phyloP scores from a whole-genome alignment of 352 stramenopile species.

The Pythium rishiriense region DNA sequence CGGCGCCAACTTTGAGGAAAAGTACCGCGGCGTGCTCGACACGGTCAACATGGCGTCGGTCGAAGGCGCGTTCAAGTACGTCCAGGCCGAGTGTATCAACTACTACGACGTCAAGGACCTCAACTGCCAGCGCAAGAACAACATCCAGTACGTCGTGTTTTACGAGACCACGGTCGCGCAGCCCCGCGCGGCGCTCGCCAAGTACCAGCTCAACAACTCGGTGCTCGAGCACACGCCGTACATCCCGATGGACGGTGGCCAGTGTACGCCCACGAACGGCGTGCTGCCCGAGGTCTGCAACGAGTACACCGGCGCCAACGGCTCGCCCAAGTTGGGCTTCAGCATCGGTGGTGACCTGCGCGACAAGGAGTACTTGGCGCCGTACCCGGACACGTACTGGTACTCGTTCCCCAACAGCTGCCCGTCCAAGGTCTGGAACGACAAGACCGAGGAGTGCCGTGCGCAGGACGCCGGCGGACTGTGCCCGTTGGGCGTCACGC shows the following conservation, averaged over 20 bases:
- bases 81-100: constrained; percentile 86
- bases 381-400: constrained; percentile 80
- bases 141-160: constrained; percentile 46
- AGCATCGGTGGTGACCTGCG: constrained; percentile 45
- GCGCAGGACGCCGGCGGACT: constrained; percentile 40
- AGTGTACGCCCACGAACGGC: constrained; percentile 51
- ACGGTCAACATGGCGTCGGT: constrained; percentile 80
- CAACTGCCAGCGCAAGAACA: constrained; percentile 38
- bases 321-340: constrained; percentile 44
- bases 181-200: constrained; percentile 34
- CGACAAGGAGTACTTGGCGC: constrained; percentile 50
- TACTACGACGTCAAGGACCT: constrained; percentile 35
- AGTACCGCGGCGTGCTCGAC: constrained; percentile 64
- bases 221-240: constrained; percentile 54
- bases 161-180: constrained; percentile 38
- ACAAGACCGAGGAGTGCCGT: constrained; percentile 44
- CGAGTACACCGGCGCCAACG: constrained; percentile 51
- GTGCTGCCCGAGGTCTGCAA: constrained; percentile 39
- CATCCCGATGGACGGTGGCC: constrained; percentile 56
- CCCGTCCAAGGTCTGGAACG: constrained; percentile 35
- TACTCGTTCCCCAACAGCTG: constrained; percentile 83
- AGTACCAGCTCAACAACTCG: constrained; percentile 38
- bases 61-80: constrained; percentile 85
- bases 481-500: constrained; percentile 46
- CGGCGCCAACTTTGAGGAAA: constrained; percentile 24